phyloP scores from a whole-genome alignment of 306 rosid species.

The Morella rubra region DNA sequence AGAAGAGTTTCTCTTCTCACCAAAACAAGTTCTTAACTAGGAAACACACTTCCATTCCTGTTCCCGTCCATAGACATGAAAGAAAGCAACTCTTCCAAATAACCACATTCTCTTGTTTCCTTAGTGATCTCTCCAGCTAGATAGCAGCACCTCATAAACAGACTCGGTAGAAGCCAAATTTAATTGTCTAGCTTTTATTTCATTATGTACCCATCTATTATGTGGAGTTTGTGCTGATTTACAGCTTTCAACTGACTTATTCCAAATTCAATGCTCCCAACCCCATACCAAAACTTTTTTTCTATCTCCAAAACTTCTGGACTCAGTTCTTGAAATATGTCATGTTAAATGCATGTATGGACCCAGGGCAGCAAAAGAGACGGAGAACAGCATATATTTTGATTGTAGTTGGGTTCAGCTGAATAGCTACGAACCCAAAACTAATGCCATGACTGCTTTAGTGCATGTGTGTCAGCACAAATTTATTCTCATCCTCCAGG shows the following conservation, averaged over 20 bases:
- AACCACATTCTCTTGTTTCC: neutral
- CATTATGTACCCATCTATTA: neutral
- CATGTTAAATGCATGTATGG: neutral
- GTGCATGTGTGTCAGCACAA: neutral
- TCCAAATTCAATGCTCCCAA: neutral
- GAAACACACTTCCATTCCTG: neutral
- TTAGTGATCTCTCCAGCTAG: neutral
- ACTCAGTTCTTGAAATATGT: neutral
- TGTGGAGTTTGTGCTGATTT: neutral
- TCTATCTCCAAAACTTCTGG: too few relatives aligned
- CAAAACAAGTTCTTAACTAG: neutral
- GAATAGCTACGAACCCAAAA: neutral
- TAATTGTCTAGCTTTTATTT: neutral
- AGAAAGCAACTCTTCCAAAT: slow-evolving; percentile 5
- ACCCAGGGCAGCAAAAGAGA: neutral
- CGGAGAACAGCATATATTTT: neutral
- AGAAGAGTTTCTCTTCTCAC: neutral
- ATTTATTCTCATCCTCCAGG: slow-evolving; percentile 1
- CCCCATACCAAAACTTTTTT: neutral
- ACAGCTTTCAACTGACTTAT: neutral
- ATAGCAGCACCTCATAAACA: neutral
- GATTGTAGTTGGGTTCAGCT: neutral
- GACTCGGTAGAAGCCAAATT: neutral
- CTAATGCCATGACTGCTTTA: neutral
- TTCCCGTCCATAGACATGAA: neutral